Base-by-base conservation (phyloP, 2,329 filamentous ascomycete genomes). In the Curvularia sp. region DNA sequence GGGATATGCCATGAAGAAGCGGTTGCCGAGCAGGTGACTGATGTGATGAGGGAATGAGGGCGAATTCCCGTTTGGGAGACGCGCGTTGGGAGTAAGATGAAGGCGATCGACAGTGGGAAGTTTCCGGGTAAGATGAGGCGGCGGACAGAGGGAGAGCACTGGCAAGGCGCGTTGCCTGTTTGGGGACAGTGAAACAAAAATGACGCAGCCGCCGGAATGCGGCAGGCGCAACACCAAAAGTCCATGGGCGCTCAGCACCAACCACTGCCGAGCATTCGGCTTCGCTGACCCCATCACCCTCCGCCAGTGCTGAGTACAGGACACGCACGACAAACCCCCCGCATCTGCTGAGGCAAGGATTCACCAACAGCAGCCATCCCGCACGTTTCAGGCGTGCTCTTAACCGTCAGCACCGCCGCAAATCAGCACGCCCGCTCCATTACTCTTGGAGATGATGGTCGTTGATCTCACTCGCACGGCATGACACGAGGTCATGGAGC, bases 401-500 rank as follows among this genome's bases (percentile, higher is more conserved):
- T n/a, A 8, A 8, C 30, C 6, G 42, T 20, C 31, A n/a, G 24
- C 31, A 30, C 31, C 30, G 33, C 30, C 26, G 28, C 44, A 5
- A 42, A 50, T 31, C 3, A 18, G n/a, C 47, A 18, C 5, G 33
- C 42, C 33, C 24, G 22, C 10, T n/a, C 44, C 28, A 22, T 31
- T 5, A 20, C 33, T 38, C 38, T 22, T 39, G 44, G 42, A 38
- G 30, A 15, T 46, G 9, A 30, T 47, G n/a, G 7, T 15, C 15
- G 54, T 38, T 51, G 48, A 55, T 39, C 52, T 41, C 42, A 12
- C 52, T 50, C 43, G 53, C 39, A 56, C 48, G 33, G 53, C 31
- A 56, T 59, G 57, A 59, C 57, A 59, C 46, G 52, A 38, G 22
- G 53, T 48, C 44, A 57, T 46, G 48, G 49, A 57, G 38, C 46